Conservation (phyloP, 2,329 filamentous ascomycete species). For the Zasmidium cellare region DNA sequence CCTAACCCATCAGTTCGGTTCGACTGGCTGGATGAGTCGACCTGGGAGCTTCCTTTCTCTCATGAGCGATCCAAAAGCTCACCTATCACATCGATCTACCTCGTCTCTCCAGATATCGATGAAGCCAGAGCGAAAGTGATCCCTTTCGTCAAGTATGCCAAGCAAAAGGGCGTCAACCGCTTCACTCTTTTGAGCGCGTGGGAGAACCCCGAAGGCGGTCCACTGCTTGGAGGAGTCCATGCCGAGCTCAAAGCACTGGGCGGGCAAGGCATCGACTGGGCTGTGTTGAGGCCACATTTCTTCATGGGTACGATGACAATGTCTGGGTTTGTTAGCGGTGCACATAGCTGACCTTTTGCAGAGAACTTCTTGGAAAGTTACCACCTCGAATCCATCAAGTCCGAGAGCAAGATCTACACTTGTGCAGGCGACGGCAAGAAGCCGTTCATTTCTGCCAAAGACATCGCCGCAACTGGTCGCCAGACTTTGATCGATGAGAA, state of each 20-base stretch:
- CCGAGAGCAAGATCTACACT: conserved; percentile 45
- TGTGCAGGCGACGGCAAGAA: conserved; percentile 47
- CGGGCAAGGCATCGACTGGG: conserved; percentile 38
- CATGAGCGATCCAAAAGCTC: conserved; percentile 11
- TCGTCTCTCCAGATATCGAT: conserved; percentile 40
- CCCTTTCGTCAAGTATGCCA: conserved; percentile 46
- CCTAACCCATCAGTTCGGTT: conserved; percentile 32
- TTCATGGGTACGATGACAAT: conserved; percentile 44
- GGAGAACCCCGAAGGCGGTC: conserved; percentile 10
- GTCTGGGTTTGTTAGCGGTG: not conserved
- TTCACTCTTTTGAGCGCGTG: conserved; percentile 45
- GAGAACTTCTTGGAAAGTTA: conserved; percentile 47
- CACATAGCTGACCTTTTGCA: conserved; percentile 19
- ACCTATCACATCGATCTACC: conserved; percentile 41
- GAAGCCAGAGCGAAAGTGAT: conserved; percentile 39
- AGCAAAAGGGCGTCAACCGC: conserved; percentile 39
- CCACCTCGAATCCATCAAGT: conserved; percentile 36
- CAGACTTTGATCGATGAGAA: conserved; percentile 41
- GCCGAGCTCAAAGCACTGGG: conserved; percentile 26
- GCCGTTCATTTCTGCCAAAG: conserved; percentile 49
- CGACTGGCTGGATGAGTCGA: conserved; percentile 48
- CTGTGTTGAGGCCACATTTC: conserved; percentile 50
- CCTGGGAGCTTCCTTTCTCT: conserved; percentile 40
- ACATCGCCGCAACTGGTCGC: conserved; percentile 50
- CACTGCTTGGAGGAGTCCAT: conserved; percentile 13